These are phyloP conservation scores for Thalassiosira hispida DNA, from an alignment of 352 stramenopile species.

Conservation along the genomic window DNA sequence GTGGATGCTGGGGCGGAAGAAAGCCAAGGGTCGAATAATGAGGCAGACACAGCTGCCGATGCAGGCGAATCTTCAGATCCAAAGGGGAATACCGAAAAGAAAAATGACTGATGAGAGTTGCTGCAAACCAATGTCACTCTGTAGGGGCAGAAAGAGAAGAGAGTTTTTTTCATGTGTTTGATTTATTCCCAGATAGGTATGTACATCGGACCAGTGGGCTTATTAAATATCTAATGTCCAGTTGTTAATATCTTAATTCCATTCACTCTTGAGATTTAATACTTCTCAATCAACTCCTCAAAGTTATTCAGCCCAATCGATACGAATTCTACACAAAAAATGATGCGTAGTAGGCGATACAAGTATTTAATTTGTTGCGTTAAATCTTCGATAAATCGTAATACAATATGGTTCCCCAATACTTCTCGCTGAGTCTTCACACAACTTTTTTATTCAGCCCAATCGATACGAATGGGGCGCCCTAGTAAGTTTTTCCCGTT, in stretches of 20 bases:
- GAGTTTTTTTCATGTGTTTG: neutral
- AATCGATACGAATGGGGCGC: slow-evolving; percentile 84
- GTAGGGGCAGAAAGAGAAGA: neutral
- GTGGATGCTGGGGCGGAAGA: neutral
- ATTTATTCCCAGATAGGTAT: too few relatives aligned
- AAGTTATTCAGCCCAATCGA: slow-evolving; percentile 56
- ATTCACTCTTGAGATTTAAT: too few relatives aligned
- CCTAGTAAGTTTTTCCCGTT: slow-evolving; percentile 87
- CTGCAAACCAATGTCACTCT: slow-evolving; percentile 9
- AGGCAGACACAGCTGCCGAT: neutral
- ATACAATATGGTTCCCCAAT: too few relatives aligned
- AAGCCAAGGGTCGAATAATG: slow-evolving; percentile 28
- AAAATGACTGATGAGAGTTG: slow-evolving; percentile 62
- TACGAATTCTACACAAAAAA: too few relatives aligned
- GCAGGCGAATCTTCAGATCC: slow-evolving; percentile 29
- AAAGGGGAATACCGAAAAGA: slow-evolving; percentile 66
- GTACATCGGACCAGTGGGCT: too few relatives aligned
- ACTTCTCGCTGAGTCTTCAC: neutral
- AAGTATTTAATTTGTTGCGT: too few relatives aligned
- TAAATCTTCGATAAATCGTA: too few relatives aligned
- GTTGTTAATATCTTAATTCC: too few relatives aligned
- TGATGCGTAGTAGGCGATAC: too few relatives aligned
- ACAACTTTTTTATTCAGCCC: neutral
- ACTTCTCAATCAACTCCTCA: too few relatives aligned
- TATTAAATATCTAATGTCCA: too few relatives aligned